Percentiles rank a stretch among this genome's conserved stretches.
These are phyloP conservation scores for Colletotrichum abscissum DNA, from an alignment of 2,329 filamentous ascomycete species.

Conservation along the genomic window DNA sequence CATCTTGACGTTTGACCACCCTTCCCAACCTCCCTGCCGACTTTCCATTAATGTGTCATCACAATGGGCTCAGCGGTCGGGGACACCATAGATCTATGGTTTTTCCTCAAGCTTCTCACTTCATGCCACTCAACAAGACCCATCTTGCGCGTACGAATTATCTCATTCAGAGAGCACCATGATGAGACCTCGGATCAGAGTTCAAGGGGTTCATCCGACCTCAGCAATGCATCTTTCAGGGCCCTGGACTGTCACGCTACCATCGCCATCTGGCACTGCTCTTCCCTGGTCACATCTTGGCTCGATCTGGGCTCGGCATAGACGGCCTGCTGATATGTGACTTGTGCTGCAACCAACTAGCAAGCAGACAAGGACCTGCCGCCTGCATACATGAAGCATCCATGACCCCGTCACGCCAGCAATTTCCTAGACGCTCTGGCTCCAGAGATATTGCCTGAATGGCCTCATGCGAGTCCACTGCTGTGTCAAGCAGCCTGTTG, in stretches of 20 bases:
- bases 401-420: neutral
- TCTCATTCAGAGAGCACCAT: neutral
- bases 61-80: too few species aligned
- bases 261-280: neutral
- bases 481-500: neutral
- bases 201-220: neutral
- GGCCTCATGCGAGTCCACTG: neutral
- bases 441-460: neutral
- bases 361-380: neutral
- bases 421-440: neutral
- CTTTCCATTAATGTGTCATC: too few species aligned
- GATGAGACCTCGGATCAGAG: neutral
- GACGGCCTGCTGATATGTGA: neutral
- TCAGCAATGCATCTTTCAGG: neutral
- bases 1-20: neutral
- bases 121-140: too few species aligned
- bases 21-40: too few species aligned
- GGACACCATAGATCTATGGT: too few species aligned
- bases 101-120: too few species aligned
- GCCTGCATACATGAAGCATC: neutral
- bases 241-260: neutral
- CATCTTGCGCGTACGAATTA: neutral
- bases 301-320: neutral
- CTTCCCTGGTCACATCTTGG: neutral
- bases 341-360: neutral